Evolutionary conservation across 345 rosid genomes (phyloP), one percentile per base, ranked within the genome.

Genomic region (Ailanthus altissimus): DNA sequence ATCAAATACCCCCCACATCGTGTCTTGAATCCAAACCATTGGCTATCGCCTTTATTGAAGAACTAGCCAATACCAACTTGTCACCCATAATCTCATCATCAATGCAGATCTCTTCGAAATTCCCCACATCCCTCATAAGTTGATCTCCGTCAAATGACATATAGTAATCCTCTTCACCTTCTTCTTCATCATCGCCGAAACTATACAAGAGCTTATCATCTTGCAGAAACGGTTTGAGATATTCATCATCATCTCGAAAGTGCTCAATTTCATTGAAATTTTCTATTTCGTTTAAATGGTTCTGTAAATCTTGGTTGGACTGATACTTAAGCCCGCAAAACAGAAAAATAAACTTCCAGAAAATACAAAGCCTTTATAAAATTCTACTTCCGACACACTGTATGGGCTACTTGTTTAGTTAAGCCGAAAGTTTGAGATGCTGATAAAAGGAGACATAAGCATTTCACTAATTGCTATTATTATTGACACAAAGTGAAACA

Each of bases 121-220:
- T 83, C 59, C 71, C 66, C 83, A 90, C 82, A 72, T 92, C 88
- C 80, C 36, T 88, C 77, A 85, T 49, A 67, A 83, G 25, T 47
- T 84, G 90, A 76, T 86, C 92, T 76, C 82, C 81, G 76, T 89
- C 90, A 62, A 87, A 73, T 0, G 80, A 73, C 28, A 73, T 63
- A 38, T 76, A 70, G 51, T 45, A 75, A 45, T 89, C 94, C 64
- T 88, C 90, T 79, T 89, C 99, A 26, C 78, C 90, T 54, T 86
- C 97, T 66, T 88, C 98, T 66, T 88, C 98, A 54, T 87, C 97
- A 67, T 88, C 98, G 9, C 72, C 82, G 59, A 93, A 93, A 78
- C 94, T 89, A 82, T 90, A 92, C 74, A 96, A 76, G 69, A 96
- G 94, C 16, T 94, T 72, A 87, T 93, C 99, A 78, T 96, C 92